Evolutionary conservation across 768 basidiomycete genomes (phyloP).

Genomic region (Phaeotremella fagi): DNA sequence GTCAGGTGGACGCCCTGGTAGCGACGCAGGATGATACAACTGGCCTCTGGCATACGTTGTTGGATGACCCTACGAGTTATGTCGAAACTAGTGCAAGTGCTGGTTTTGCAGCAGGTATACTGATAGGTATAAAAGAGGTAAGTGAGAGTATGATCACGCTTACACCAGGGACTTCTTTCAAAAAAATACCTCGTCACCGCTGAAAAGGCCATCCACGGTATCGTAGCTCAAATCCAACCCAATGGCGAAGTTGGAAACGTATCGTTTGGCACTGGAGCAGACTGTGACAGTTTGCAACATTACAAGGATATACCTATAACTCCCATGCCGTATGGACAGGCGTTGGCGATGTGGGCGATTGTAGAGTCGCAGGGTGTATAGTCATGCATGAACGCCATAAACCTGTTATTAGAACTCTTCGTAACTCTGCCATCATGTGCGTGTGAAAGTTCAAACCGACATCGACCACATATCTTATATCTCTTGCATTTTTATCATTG

Average conservation of each 20-base stretch:
- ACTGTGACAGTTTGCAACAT: slow-evolving; percentile 50
- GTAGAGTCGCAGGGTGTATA: slow-evolving; percentile 50
- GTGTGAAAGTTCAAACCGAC: no score
- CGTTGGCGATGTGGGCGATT: slow-evolving; percentile 52
- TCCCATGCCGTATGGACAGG: slow-evolving; percentile 54
- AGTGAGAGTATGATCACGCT: not conserved
- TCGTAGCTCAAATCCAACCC: slow-evolving; percentile 52
- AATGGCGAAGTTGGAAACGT: slow-evolving; percentile 52
- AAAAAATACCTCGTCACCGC: slow-evolving; percentile 9
- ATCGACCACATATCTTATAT: no score
- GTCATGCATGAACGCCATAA: no score
- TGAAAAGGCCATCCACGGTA: slow-evolving; percentile 11
- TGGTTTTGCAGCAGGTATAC: slow-evolving; percentile 8
- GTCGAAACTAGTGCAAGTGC: slow-evolving; percentile 48
- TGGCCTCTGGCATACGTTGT: slow-evolving; percentile 57
- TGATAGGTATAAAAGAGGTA: not conserved
- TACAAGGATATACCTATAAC: slow-evolving; percentile 55
- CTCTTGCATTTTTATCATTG: no score
- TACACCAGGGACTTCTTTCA: slow-evolving; percentile 11
- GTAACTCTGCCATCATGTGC: no score
- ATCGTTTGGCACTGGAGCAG: slow-evolving; percentile 56
- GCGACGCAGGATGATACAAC: slow-evolving; percentile 50
- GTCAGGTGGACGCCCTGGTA: slow-evolving; percentile 54
- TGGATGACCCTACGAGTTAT: slow-evolving; percentile 54
- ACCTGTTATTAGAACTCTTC: no score